A percentile compares a stretch with the other conserved stretches of the same genome.
Evolutionary conservation across 2,329 filamentous ascomycete genomes (phyloP).

Genomic region (Hypoxylon sp.): DNA sequence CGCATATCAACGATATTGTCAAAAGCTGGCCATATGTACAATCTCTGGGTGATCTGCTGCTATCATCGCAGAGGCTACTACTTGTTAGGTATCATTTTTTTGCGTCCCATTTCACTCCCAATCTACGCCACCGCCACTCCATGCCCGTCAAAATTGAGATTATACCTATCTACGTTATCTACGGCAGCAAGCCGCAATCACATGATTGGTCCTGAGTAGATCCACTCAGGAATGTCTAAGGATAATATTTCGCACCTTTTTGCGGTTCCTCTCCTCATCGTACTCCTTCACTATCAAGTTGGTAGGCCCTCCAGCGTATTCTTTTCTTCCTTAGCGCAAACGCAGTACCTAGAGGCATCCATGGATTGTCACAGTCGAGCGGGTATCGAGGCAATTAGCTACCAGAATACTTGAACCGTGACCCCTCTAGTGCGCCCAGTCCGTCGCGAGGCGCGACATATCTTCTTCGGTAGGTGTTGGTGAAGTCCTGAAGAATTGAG

Average conservation of each 20-base stretch:
- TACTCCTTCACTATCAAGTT: constrained; percentile 3
- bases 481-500: constrained; percentile 93
- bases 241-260: constrained; percentile 1
- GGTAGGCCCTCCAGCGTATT: background rate
- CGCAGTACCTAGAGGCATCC: background rate
- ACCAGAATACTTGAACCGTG: constrained; percentile 84
- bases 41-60: constrained; percentile 20
- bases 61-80: constrained; percentile 19
- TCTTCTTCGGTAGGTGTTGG: constrained; percentile 90
- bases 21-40: constrained; percentile 36
- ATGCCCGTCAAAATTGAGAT: constrained; percentile 23
- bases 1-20: constrained; percentile 7
- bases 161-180: constrained; percentile 25
- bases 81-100: constrained; percentile 45
- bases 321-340: background rate
- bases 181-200: background rate
- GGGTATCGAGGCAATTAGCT: background rate
- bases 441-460: constrained; percentile 97
- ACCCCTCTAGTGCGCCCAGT: constrained; percentile 86
- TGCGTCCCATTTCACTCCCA: constrained; percentile 32
- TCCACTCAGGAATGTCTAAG: constrained; percentile 1
- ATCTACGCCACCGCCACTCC: constrained; percentile 30
- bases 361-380: background rate
- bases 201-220: constrained; percentile 4
- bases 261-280: background rate